phyloP scores from a whole-genome alignment of 305 asterid species.

The Fraxinus ornus region DNA sequence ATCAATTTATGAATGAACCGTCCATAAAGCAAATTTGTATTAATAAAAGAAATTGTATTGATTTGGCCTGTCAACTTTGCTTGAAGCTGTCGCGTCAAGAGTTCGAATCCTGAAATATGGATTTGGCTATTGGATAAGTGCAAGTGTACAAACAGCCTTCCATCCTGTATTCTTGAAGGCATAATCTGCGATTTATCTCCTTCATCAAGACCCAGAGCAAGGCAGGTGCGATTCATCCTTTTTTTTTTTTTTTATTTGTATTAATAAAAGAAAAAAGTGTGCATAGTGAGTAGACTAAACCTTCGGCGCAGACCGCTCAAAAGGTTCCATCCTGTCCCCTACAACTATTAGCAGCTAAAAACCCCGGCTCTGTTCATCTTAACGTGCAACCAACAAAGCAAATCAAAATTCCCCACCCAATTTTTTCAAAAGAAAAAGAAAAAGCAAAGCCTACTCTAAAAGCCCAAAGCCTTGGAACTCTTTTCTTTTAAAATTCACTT shows the following conservation, averaged over 20 bases:
- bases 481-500: background rate
- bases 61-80: too few relatives aligned
- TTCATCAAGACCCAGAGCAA: too few relatives aligned
- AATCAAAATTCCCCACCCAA: background rate
- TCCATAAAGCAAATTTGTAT: background rate
- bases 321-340: background rate
- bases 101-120: too few relatives aligned
- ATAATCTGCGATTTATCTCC: too few relatives aligned
- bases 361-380: background rate
- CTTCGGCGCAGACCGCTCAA: conserved; percentile 5
- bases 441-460: background rate
- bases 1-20: too few relatives aligned
- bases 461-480: background rate
- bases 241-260: background rate
- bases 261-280: background rate
- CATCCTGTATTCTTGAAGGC: too few relatives aligned
- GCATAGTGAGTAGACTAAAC: background rate
- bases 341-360: background rate
- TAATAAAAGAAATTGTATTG: too few relatives aligned
- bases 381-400: background rate
- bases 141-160: too few relatives aligned
- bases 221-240: too few relatives aligned
- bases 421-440: background rate
- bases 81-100: too few relatives aligned
- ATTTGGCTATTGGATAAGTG: too few relatives aligned